Conservation (phyloP, 2,329 filamentous ascomycete species). For the Arachnomyces sp. region DNA sequence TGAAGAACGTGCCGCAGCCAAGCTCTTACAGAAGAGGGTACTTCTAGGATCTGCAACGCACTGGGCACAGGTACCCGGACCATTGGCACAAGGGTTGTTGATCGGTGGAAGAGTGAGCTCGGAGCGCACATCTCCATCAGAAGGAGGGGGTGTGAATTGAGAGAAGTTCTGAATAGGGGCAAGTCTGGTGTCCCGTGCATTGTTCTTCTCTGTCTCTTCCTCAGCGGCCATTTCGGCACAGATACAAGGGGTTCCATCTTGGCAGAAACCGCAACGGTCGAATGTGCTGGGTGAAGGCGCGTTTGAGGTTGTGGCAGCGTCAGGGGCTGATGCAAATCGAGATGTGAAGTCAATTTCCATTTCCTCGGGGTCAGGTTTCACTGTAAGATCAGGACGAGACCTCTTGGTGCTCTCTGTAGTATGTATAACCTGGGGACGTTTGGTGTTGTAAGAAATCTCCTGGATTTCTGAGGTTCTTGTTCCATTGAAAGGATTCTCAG, state of each 20-base stretch:
- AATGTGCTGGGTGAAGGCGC: constrained; percentile 36
- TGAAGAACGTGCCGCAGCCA: constrained; percentile 53
- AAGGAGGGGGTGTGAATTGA: constrained; percentile 45
- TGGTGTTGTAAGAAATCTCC: constrained; percentile 23
- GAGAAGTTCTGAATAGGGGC: constrained; percentile 39
- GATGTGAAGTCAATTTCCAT: constrained; percentile 69
- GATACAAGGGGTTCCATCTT: constrained; percentile 72
- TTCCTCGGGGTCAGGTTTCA: constrained; percentile 39
- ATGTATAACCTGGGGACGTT: constrained; percentile 28
- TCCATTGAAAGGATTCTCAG: constrained; percentile 47
- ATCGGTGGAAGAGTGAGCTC: constrained; percentile 39
- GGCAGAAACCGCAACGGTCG: constrained; percentile 74
- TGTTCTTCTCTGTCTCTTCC: constrained; percentile 29
- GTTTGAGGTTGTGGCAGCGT: constrained; percentile 17
- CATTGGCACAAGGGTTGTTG: constrained; percentile 48
- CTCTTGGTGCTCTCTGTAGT: constrained; percentile 41
- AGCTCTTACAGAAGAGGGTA: constrained; percentile 72
- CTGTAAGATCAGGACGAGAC: constrained; percentile 41
- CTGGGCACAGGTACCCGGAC: constrained; percentile 70
- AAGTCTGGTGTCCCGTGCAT: constrained; percentile 34
- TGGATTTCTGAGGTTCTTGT: constrained; percentile 32
- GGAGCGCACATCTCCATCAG: constrained; percentile 49
- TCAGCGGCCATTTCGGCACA: constrained; percentile 59
- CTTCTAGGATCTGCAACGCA: constrained; percentile 70
- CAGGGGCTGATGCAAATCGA: constrained; percentile 48